Percentiles rank a stretch among this genome's conserved stretches.
These are phyloP conservation scores for Colletotrichum sp. DNA, from an alignment of 2,329 filamentous ascomycete genomes.

Conservation along the genomic window DNA sequence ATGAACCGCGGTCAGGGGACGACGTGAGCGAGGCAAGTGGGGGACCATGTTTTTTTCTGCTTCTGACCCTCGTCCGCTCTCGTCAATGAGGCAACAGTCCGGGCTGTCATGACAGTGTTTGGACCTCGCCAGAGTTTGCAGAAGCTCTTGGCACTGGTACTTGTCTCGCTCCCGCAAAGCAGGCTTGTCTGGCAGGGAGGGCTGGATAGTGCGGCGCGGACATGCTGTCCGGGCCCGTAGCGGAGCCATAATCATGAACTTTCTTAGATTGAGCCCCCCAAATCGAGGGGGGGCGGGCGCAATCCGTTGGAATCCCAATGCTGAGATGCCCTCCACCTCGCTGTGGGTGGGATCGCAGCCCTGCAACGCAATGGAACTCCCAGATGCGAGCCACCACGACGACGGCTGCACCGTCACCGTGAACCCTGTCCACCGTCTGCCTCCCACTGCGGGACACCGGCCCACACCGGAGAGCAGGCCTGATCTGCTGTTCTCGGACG, in stretches of 20 bases:
- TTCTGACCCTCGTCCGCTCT: background rate
- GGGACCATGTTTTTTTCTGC: background rate
- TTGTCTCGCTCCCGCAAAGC: background rate
- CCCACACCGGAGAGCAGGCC: background rate
- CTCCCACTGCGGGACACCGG: background rate
- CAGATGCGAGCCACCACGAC: background rate
- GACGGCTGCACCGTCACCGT: background rate
- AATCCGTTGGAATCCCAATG: background rate
- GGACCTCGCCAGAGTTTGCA: background rate
- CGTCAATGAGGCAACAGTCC: background rate
- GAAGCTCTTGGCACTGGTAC: background rate
- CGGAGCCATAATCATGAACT: conserved; percentile 12
- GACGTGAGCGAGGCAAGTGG: background rate
- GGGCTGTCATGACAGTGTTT: background rate
- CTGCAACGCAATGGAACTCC: background rate
- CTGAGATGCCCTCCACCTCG: background rate
- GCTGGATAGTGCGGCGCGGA: conserved; percentile 4
- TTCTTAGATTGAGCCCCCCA: conserved; percentile 11
- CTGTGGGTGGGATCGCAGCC: background rate
- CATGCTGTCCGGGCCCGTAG: conserved; percentile 4
- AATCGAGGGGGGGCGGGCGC: conserved; percentile 4
- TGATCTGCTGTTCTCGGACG: background rate
- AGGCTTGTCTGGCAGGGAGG: background rate
- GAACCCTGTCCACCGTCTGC: background rate
- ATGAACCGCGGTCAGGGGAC: background rate